Conservation (phyloP, 192 early-diverging fungal species). For the Umbelopsis ramanniana region DNA sequence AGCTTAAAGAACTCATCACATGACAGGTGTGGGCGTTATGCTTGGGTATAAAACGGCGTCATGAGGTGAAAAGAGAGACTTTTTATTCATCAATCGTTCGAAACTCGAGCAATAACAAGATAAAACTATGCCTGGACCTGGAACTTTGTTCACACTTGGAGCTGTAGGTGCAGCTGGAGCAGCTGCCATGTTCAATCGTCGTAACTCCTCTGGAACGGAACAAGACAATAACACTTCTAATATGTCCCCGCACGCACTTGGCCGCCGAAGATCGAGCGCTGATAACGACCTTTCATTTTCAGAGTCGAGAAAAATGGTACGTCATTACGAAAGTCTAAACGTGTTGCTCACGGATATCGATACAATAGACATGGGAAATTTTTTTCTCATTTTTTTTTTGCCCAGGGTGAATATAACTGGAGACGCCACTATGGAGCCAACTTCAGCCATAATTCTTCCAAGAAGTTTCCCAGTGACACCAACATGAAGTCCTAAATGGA, state of each 20-base stretch:
- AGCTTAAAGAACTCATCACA: background rate
- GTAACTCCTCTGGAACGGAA: slow-evolving; percentile 23
- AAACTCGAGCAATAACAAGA: background rate
- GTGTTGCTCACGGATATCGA: no score
- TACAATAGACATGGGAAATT: background rate
- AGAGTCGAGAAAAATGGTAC: slow-evolving; percentile 29
- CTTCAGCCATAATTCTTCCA: slow-evolving; percentile 40
- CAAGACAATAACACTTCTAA: background rate
- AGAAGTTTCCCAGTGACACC: slow-evolving; percentile 31
- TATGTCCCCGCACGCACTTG: slow-evolving; percentile 26
- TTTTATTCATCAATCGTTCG: background rate
- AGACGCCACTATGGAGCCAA: slow-evolving; percentile 38
- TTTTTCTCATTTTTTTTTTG: background rate
- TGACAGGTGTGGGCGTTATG: background rate
- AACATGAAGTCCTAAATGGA: slow-evolving; percentile 6
- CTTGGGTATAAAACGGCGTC: slow-evolving; percentile 4
- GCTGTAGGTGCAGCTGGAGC: slow-evolving; percentile 41
- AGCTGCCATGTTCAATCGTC: slow-evolving; percentile 30
- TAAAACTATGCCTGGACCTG: slow-evolving; percentile 38
- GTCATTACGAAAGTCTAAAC: no score
- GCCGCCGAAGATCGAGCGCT: slow-evolving; percentile 30
- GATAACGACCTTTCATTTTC: slow-evolving; percentile 27
- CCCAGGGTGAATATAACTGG: slow-evolving; percentile 41
- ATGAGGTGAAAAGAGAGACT: background rate
- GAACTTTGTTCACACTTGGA: slow-evolving; percentile 37